Conservation (phyloP, 1,139 yeast genomes). For the Blastobotrys petasosporus region DNA sequence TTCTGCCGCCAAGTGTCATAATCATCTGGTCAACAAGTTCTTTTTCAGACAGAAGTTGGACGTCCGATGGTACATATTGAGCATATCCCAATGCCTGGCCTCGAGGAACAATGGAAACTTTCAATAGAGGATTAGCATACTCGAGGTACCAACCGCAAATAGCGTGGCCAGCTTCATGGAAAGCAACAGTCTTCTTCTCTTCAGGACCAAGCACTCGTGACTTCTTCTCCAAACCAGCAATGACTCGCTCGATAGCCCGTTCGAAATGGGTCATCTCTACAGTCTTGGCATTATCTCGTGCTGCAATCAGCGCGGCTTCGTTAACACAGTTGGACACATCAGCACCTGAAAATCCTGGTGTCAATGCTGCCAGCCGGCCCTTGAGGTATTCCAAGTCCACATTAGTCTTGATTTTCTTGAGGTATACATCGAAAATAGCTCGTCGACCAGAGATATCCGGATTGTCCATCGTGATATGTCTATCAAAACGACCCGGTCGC, state of each 20-base stretch:
- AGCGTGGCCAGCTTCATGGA: slow-evolving; percentile 98
- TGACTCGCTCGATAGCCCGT: slow-evolving; percentile 93
- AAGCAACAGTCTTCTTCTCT: slow-evolving; percentile 86
- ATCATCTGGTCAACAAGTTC: slow-evolving; percentile 86
- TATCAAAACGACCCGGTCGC: slow-evolving; percentile 96
- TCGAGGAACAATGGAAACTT: slow-evolving; percentile 93
- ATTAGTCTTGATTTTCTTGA: slow-evolving; percentile 57
- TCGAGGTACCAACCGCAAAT: slow-evolving; percentile 93
- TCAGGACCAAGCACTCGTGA: slow-evolving; percentile 77
- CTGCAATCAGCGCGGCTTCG: slow-evolving; percentile 95
- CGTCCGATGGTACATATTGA: slow-evolving; percentile 91
- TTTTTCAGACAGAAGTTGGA: slow-evolving; percentile 67
- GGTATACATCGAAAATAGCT: slow-evolving; percentile 81
- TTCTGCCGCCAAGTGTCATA: slow-evolving; percentile 96
- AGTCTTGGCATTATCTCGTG: slow-evolving; percentile 62
- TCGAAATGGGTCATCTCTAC: slow-evolving; percentile 81
- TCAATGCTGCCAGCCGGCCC: slow-evolving; percentile 86
- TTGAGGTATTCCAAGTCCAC: slow-evolving; percentile 52
- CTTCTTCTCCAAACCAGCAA: slow-evolving; percentile 92
- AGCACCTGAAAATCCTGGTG: slow-evolving; percentile 98
- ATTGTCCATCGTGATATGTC: slow-evolving; percentile 84
- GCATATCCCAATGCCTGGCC: slow-evolving; percentile 98
- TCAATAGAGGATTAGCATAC: slow-evolving; percentile 85
- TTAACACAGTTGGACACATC: slow-evolving; percentile 96
- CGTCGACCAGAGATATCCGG: slow-evolving; percentile 93